Base-by-base conservation (phyloP, 2,329 filamentous ascomycete genomes). In the Colletotrichum cordylinicola region DNA sequence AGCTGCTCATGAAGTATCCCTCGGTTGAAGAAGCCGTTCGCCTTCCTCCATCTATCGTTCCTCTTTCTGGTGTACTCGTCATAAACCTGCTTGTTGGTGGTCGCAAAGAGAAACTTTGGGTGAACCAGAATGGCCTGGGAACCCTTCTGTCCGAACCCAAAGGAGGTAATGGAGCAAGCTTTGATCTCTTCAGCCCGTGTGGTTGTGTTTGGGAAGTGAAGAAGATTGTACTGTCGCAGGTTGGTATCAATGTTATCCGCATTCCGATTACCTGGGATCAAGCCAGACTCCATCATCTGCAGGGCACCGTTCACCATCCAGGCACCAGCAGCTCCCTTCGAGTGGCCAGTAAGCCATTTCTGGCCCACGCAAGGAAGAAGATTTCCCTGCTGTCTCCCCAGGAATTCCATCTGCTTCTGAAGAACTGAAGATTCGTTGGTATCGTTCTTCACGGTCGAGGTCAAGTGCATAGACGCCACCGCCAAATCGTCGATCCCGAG, bases 91-190 rank as follows among this genome's bases (percentile, higher is more conserved):
- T 74, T 69, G 3, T 60, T 56, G 2, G 83, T 64, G 0, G 83
- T 80, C 0, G 82, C 83, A 35, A 83, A 84, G 4, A 86, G 80
- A 72, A 82, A 85, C 55, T 78, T 80, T 1, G 86, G 82, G 12
- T 82, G 78, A 0, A 87, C 82, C 0, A 83, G 80, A 15, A 87
- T 77, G 2, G 79, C 82, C 67, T 85, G 80, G 1, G 81, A 85
- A 7, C 85, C 84, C 75, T 88, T 88, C 77, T 88, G 86, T 2
- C 85, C 85, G 74, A 88, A 88, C 0, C 86, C 86, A 68, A 88
- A 88, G 2, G 83, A 85, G 4, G 83, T 87, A 21, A 87, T 77
- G 27, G 81, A 81, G 66, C 84, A 83, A 3, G 86, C 85, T 39
- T 84, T 85, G 7, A 85, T 60, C 5, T 78, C 79, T 1, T 74